phyloP scores from a whole-genome alignment of 208 protist genomes.

The Angomonas ambiguus region DNA sequence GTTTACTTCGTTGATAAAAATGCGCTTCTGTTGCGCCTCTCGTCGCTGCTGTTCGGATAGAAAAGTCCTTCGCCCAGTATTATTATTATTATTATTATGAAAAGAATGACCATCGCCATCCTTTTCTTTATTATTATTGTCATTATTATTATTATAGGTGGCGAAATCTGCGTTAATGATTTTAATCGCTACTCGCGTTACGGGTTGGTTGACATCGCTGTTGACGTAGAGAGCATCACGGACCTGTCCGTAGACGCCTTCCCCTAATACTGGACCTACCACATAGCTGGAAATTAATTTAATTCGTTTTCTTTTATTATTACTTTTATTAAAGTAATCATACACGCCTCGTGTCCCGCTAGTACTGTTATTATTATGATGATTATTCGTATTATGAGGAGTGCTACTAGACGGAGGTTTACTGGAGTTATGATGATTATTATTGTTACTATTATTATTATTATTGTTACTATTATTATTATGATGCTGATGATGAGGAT shows the following conservation, averaged over 20 bases:
- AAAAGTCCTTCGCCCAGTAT: not conserved
- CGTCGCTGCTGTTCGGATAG: not conserved
- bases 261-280: constrained; percentile 69
- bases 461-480: not conserved
- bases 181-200: constrained; percentile 53
- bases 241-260: constrained; percentile 70
- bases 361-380: too few species aligned
- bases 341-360: not conserved
- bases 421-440: too few species aligned
- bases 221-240: constrained; percentile 73
- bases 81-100: not conserved
- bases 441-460: not conserved
- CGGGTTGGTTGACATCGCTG: constrained; percentile 31
- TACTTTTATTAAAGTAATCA: not conserved
- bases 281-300: constrained; percentile 84
- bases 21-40: constrained; percentile 3
- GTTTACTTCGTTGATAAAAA: constrained; percentile 41
- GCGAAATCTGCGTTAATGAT: constrained; percentile 19
- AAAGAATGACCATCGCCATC: not conserved
- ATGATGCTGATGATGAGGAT: not conserved
- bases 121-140: not conserved
- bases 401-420: too few species aligned
- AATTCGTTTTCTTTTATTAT: constrained; percentile 48
- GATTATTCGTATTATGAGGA: too few species aligned
- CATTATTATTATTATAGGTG: constrained; percentile 7